Evolutionary conservation across 768 basidiomycete species (phyloP), one percentile per base, ranked within the genome.

Genomic region (Lepiota subincarnata): DNA sequence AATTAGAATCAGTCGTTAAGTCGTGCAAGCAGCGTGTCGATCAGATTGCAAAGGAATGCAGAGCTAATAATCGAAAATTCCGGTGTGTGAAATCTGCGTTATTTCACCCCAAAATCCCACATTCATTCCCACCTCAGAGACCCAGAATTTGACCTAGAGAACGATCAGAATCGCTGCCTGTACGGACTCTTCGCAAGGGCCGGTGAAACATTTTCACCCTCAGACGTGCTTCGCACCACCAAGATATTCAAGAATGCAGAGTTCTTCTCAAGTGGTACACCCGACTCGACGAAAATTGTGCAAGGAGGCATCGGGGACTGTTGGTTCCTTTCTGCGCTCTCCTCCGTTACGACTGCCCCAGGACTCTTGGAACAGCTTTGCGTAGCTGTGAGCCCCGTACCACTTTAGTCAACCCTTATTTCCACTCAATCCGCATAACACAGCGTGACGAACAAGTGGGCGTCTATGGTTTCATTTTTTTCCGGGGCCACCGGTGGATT

Each of bases 121-220:
- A 19, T 48, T 12, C 46, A 18, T 19, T 14, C 20, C 20, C 43
- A 60, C 31, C 48, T 1, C n/a, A 80, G 82, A 59, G 82, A 83
- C 64, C 66, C 78, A 20, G 80, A 80, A 57, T 83, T 82, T 52
- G 82, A 83, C 58, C 66, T 83, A n/a, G 79, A 80, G 60, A 78
- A 78, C 45, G 79, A 82, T 62, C 59, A 65, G 42, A 63, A 75
- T 5, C 66, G 70, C 4, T 83, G 81, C 62, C 67, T 83, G 14
- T 61, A 70, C 49, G 65, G 59, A 22, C 60, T 69, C 2, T 42
- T 51, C 2, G 14, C 19, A 16, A 45, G 49, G 4, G 57, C 60
- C 4, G 42, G 39, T 52, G 60, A 57, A 46, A 57, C 57, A 6
- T 62, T 64, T 45, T 19, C 44, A 2, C 56, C 62, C 2, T 55